These are phyloP conservation scores for Pogostemon cablin DNA, from an alignment of 257 asterid genomes.

Conservation along the genomic window DNA sequence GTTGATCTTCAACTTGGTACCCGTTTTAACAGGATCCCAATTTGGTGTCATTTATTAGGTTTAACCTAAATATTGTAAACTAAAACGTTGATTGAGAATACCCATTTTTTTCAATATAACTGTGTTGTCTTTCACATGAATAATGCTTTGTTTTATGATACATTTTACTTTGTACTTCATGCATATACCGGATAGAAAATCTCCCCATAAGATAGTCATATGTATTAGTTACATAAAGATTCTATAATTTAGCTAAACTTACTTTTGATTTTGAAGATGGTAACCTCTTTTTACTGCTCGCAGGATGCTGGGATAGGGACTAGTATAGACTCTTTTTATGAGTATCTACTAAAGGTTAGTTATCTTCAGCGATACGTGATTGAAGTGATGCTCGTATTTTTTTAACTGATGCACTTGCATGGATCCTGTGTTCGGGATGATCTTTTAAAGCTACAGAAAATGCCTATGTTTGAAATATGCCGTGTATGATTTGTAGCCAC, in stretches of 20 bases:
- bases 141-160: slow-evolving; percentile 2
- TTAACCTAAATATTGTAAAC: slow-evolving; percentile 22
- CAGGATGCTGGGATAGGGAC: slow-evolving; percentile 99
- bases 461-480: neutral
- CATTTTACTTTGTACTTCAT: slow-evolving; percentile 10
- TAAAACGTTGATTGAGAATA: slow-evolving; percentile 19
- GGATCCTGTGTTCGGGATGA: slow-evolving; percentile 8
- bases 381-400: slow-evolving; percentile 24
- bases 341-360: slow-evolving; percentile 89
- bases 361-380: slow-evolving; percentile 18
- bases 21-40: slow-evolving; percentile 17
- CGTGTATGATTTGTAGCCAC: neutral
- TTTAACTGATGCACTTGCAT: slow-evolving; percentile 15
- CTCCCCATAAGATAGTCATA: slow-evolving; percentile 6
- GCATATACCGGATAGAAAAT: neutral
- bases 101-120: neutral
- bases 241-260: slow-evolving; percentile 18
- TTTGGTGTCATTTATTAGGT: slow-evolving; percentile 14
- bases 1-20: slow-evolving; percentile 46
- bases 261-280: slow-evolving; percentile 25
- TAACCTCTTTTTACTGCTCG: slow-evolving; percentile 42
- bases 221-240: neutral
- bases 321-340: slow-evolving; percentile 97
- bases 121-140: slow-evolving; percentile 9
- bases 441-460: slow-evolving; percentile 1